Percentiles rank a stretch among this genome's conserved stretches.
These are phyloP conservation scores for Saturnispora diversa DNA, from an alignment of 805 yeast species.

Conservation along the genomic window DNA sequence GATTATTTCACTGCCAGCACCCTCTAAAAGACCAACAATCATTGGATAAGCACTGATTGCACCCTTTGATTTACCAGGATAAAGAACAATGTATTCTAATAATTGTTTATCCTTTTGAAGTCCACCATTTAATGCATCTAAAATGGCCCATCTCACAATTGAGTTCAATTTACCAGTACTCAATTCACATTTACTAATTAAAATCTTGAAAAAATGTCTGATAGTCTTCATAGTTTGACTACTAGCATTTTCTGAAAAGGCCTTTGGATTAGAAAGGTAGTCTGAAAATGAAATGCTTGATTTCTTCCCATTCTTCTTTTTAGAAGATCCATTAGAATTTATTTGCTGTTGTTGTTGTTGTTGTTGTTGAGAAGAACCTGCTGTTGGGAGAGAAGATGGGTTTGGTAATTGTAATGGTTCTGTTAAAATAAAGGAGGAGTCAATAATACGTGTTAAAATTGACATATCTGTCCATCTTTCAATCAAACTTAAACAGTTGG, in stretches of 20 bases:
- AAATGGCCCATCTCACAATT: slow-evolving; percentile 40
- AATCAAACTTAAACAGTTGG: slow-evolving; percentile 21
- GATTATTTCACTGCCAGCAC: slow-evolving; percentile 39
- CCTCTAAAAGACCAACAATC: slow-evolving; percentile 36
- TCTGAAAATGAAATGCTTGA: slow-evolving; percentile 55
- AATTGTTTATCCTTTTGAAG: slow-evolving; percentile 31
- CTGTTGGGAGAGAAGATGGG: slow-evolving; percentile 8
- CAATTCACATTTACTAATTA: slow-evolving; percentile 42
- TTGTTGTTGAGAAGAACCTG: slow-evolving; percentile 19
- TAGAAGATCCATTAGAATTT: background rate
- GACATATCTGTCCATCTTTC: slow-evolving; percentile 39
- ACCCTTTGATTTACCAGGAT: slow-evolving; percentile 55
- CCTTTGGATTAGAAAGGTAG: slow-evolving; percentile 54
- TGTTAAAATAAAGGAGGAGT: slow-evolving; percentile 41
- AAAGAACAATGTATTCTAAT: slow-evolving; percentile 50
- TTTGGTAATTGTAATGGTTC: slow-evolving; percentile 26
- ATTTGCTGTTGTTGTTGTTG: too few relatives aligned
- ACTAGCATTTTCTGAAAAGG: slow-evolving; percentile 41
- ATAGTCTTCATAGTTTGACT: slow-evolving; percentile 29
- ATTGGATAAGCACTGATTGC: slow-evolving; percentile 62
- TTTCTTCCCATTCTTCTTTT: slow-evolving; percentile 25
- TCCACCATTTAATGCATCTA: slow-evolving; percentile 29
- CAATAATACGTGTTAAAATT: slow-evolving; percentile 47
- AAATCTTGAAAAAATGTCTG: slow-evolving; percentile 39
- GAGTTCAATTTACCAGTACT: slow-evolving; percentile 58